A percentile compares a stretch with the other conserved stretches of the same genome.
Evolutionary conservation across 1,284 basidiomycete genomes (phyloP).

Genomic region (Leccinum pachyderme): DNA sequence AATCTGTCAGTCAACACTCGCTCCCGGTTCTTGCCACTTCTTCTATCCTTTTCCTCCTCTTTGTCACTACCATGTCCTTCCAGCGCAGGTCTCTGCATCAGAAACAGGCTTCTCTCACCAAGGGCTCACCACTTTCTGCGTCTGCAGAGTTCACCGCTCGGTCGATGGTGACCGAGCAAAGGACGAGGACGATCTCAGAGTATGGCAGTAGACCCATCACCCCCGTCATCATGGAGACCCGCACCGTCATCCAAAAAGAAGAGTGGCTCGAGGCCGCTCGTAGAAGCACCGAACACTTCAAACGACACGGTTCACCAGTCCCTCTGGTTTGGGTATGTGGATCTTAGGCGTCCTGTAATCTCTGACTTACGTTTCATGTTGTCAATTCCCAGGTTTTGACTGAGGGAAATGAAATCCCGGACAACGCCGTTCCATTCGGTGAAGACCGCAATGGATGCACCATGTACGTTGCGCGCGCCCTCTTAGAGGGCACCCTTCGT

Average conservation of each 20-base stretch:
- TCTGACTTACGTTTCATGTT: not conserved
- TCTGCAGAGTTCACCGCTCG: conserved; percentile 12
- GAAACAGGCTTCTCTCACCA: conserved; percentile 5
- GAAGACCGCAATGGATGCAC: conserved; percentile 32
- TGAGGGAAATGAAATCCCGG: conserved; percentile 30
- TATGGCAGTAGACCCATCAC: conserved; percentile 20
- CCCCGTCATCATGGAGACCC: conserved; percentile 15
- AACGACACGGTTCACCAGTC: conserved; percentile 26
- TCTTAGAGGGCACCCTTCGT: conserved; percentile 34
- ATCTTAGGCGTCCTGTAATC: not conserved
- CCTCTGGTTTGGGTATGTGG: conserved; percentile 32
- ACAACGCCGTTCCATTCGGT: conserved; percentile 34
- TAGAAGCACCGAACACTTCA: conserved; percentile 32
- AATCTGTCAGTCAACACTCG: not conserved
- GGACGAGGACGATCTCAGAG: conserved; percentile 23
- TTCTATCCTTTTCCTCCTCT: not conserved
- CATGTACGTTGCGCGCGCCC: conserved; percentile 31
- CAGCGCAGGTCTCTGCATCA: conserved; percentile 8
- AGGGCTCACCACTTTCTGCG: conserved; percentile 15
- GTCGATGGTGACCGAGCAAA: conserved; percentile 9
- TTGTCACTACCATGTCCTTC: conserved; percentile 18
- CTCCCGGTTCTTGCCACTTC: not conserved
- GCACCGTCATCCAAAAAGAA: conserved; percentile 25
- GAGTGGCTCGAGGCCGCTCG: conserved; percentile 31
- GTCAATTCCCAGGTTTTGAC: conserved; percentile 25